Conservation (phyloP, 768 basidiomycete genomes). For the Piloderma croceum region DNA sequence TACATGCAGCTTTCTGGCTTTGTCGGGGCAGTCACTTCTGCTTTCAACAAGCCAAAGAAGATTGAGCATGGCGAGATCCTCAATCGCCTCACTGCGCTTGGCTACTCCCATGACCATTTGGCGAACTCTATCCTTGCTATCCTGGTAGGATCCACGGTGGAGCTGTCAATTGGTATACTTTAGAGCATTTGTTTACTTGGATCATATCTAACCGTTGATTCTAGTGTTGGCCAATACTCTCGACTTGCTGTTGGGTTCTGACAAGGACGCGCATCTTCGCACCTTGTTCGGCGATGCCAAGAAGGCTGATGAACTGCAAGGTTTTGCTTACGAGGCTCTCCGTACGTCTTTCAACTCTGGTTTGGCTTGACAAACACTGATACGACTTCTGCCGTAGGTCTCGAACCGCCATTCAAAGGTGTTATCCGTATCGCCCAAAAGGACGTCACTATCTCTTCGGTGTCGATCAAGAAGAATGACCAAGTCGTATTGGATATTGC, state of each 20-base stretch:
- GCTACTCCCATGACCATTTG: conserved; percentile 53
- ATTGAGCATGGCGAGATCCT: conserved; percentile 42
- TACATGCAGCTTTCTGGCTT: conserved; percentile 25
- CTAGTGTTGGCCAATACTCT: conserved; percentile 61
- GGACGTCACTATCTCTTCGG: conserved; percentile 38
- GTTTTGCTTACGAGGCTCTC: conserved; percentile 62
- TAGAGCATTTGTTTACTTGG: conserved; percentile 1
- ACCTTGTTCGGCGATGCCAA: conserved; percentile 28
- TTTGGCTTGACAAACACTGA: background rate
- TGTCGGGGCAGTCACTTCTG: conserved; percentile 41
- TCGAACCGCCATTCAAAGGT: conserved; percentile 70
- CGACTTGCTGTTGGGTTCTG: conserved; percentile 57
- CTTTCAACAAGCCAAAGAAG: conserved; percentile 45
- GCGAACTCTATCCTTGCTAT: conserved; percentile 69
- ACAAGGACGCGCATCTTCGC: conserved; percentile 34
- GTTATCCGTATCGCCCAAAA: conserved; percentile 54
- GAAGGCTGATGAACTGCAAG: conserved; percentile 39
- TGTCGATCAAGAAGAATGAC: conserved; percentile 41
- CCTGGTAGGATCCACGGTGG: conserved; percentile 60
- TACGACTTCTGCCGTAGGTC: conserved; percentile 37
- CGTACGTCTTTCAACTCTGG: conserved; percentile 39
- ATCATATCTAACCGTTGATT: conserved; percentile 1
- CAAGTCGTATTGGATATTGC: conserved; percentile 60
- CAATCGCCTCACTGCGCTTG: conserved; percentile 51
- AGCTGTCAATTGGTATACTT: conserved; percentile 59